Evolutionary conservation across 768 basidiomycete species (phyloP), one percentile per base, ranked within the genome.

Genomic region (Infundibulicybe gibba): DNA sequence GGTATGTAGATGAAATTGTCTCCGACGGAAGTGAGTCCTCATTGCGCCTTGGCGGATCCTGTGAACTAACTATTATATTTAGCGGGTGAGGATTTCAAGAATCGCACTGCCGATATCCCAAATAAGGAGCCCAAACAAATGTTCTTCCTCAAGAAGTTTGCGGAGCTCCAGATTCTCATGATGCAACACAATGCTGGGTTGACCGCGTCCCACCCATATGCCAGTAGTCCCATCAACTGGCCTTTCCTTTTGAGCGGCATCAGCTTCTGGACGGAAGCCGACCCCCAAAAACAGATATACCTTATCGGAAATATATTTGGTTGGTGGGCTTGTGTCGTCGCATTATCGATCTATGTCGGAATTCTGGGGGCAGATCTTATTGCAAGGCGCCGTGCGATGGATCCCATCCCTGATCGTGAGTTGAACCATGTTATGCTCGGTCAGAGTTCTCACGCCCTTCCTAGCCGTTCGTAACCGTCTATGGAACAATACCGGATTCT

Each of bases 171-270:
- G 59, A 68, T 95, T 38, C 71, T 95, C 47, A 98, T 98, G 95
- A 69, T 98, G 54, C 93, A 97, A 61, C 97, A 99, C 72, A 99
- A 99, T 58, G 94, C 97, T n/a, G 97, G 94, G 16, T 74, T 99
- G 53, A 95, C 93, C 19, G 90, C 93, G n/a, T 90, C 88, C 3
- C 97, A 99, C 62, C 97, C 97, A 35, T 99, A 99, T 62, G 94
- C 97, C 3, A 90, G 89, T 49, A 77, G 76, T n/a, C 94, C 97
- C 5, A 85, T 97, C 67, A 94, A 95, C 62, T 99, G 97, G 97
- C 97, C 97, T 5, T 98, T 98, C 83, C 79, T 94, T 33, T 68
- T 97, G 21, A 91, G 76, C 52, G 97, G 97, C 41, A 98, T 99
- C 70, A 94, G 92, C 61, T 98, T 98, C 77, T 99, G 97, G 97